Evolutionary conservation across 306 rosid genomes (phyloP).

Genomic region (Sophora flavescens): DNA sequence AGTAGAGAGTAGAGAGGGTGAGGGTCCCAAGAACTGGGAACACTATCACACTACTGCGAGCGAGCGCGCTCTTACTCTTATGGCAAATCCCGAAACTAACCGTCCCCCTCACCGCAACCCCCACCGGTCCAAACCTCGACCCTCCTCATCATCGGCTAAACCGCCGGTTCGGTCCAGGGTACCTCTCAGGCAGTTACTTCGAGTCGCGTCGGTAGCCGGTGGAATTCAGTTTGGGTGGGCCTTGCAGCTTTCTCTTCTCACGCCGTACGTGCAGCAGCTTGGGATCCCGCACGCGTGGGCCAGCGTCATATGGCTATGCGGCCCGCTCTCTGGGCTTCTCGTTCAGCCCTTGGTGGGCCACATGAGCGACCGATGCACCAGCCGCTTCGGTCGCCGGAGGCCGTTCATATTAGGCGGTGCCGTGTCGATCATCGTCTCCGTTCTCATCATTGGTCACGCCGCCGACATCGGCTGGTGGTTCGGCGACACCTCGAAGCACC

Average conservation of each 20-base stretch:
- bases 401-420: constrained; percentile 82
- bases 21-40: not conserved
- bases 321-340: constrained; percentile 83
- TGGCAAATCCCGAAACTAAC: constrained; percentile 63
- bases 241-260: constrained; percentile 84
- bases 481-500: constrained; percentile 61
- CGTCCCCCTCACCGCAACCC: constrained; percentile 39
- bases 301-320: constrained; percentile 90
- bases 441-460: constrained; percentile 74
- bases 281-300: constrained; percentile 97
- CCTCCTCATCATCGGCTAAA: not conserved
- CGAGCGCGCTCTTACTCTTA: constrained; percentile 5
- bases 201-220: constrained; percentile 83
- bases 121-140: constrained; percentile 45
- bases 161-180: constrained; percentile 49
- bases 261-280: constrained; percentile 94
- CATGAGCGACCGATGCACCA: constrained; percentile 78
- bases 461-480: constrained; percentile 87
- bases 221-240: constrained; percentile 99
- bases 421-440: constrained; percentile 57
- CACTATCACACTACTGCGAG: not conserved
- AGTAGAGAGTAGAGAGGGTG: too few species aligned
- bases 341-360: constrained; percentile 93
- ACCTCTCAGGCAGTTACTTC: constrained; percentile 61
- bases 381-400: constrained; percentile 88